These are phyloP conservation scores for Sclerotinia borealis DNA, from an alignment of 2,329 filamentous ascomycete genomes.

Conservation along the genomic window DNA sequence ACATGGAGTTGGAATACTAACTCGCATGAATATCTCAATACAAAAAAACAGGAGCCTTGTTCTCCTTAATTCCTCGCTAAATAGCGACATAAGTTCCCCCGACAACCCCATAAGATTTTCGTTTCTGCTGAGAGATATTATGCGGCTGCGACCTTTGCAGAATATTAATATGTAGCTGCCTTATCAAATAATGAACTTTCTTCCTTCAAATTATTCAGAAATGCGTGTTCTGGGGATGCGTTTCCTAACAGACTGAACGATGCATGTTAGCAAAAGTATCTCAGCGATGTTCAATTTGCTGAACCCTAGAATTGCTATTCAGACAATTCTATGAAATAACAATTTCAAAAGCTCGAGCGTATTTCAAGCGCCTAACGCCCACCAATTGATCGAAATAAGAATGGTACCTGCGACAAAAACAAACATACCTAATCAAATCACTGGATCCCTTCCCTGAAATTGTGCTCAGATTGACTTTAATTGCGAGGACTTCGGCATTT, in stretches of 20 bases:
- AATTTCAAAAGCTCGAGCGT: background rate
- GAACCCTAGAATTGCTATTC: background rate
- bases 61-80: background rate
- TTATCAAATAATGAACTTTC: slow-evolving; percentile 86
- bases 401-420: no score
- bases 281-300: slow-evolving; percentile 5
- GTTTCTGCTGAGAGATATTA: slow-evolving; percentile 15
- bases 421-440: slow-evolving; percentile 56
- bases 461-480: slow-evolving; percentile 72
- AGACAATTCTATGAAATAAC: background rate
- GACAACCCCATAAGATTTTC: slow-evolving; percentile 1
- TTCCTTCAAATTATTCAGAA: slow-evolving; percentile 69
- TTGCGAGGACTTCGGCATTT: slow-evolving; percentile 72
- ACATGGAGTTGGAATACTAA: background rate
- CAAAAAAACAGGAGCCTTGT: background rate
- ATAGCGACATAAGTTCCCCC: background rate
- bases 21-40: background rate
- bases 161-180: slow-evolving; percentile 81
- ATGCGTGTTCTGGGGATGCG: slow-evolving; percentile 59
- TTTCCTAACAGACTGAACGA: slow-evolving; percentile 47
- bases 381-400: background rate
- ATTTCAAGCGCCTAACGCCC: background rate
- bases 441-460: slow-evolving; percentile 66
- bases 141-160: slow-evolving; percentile 58
- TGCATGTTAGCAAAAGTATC: background rate